Percentiles rank a stretch among this genome's conserved stretches.
Conservation (phyloP, 805 yeast species). For the Yarrowia osloensis region DNA sequence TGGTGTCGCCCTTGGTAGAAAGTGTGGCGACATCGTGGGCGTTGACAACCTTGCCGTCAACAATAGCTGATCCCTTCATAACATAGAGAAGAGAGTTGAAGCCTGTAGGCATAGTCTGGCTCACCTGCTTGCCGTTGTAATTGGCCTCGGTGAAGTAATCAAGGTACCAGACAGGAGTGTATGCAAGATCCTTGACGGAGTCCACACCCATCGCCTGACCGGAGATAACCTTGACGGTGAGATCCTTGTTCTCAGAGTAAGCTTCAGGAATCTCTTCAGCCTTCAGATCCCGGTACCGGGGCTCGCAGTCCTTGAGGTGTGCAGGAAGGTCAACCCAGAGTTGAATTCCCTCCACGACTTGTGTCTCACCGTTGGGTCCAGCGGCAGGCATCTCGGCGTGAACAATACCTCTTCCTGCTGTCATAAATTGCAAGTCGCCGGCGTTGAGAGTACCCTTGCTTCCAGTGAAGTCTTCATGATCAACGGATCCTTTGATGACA, state of each 20-base stretch:
- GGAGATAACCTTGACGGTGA: background rate
- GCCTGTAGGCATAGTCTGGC: conserved; percentile 9
- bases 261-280: conserved; percentile 66
- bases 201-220: conserved; percentile 62
- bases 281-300: conserved; percentile 75
- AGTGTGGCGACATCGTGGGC: background rate
- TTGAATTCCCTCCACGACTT: conserved; percentile 65
- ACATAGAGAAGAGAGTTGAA: conserved; percentile 1
- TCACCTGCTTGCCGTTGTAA: background rate
- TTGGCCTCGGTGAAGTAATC: conserved; percentile 50
- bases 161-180: conserved; percentile 77
- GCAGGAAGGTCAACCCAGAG: conserved; percentile 83
- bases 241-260: background rate
- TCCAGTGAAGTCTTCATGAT: conserved; percentile 86
- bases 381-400: conserved; percentile 83
- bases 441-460: conserved; percentile 68
- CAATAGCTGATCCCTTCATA: conserved; percentile 4
- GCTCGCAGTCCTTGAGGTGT: conserved; percentile 60
- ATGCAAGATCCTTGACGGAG: conserved; percentile 72
- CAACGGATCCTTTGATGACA: conserved; percentile 62
- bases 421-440: conserved; percentile 90
- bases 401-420: conserved; percentile 84
- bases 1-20: background rate
- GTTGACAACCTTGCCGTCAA: background rate
- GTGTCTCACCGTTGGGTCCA: conserved; percentile 36